Evolutionary conservation across 225 moss, liverwort and hornwort species (phyloP), one percentile per base, ranked within the genome.

Genomic region (Pleurozium schreberi): DNA sequence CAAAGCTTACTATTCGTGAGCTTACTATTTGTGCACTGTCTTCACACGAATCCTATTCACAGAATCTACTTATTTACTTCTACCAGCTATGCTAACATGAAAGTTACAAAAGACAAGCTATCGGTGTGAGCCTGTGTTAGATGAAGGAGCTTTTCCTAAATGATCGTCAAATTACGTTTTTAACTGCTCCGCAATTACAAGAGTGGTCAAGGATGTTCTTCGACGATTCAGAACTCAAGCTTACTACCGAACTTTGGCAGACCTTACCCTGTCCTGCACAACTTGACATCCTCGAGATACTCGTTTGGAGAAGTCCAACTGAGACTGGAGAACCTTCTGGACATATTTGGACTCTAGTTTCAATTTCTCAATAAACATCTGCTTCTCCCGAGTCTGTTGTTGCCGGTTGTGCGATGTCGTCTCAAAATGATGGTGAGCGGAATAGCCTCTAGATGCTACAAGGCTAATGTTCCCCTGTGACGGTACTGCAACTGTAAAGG

Each of bases 401-500:
- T 75, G n/a, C n/a, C n/a, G 91, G 43, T 86, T 93, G 85, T 80
- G 87, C 43, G 80, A 85, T 42, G 30, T 79, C 81, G 89, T 69
- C 52, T 74, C 71, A 55, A 76, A n/a, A 31, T 84, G 88, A 83
- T 78, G 84, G 30, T 89, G 80, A 71, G 86, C 83, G 55, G 89
- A 87, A 81, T 92, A 83, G 82, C 96, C 95, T 86, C 95, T 92
- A 49, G 93, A 95, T 73, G 93, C 95, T 67, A 97, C 95, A 45
- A 98, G 94, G 84, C 93, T 92, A 60, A 98, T 89, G 89, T 98
- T 98, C 57, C 98, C 98, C 87, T 98, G 97, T 40, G 96, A 91
- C 63, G 98, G 93, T 70, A 97, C 97, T 52, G 97, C 93, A 23
- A 95, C 93, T 33, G 98, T 97, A 64, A 96, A 98, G 75, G 96